Conservation (phyloP, 306 rosid genomes). For the Vicia villosa region DNA sequence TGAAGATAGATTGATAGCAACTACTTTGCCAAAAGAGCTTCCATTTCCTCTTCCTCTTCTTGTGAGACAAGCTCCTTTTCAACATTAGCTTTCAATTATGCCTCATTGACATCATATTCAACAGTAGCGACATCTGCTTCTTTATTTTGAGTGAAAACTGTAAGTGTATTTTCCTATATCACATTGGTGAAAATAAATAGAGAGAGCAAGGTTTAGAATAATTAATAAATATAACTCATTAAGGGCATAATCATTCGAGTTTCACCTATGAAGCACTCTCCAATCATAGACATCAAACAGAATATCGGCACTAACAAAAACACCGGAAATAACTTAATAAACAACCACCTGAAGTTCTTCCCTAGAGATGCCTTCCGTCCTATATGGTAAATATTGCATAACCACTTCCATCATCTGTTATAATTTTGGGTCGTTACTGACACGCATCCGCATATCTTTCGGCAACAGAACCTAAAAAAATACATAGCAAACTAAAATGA, state of each 20-base stretch:
- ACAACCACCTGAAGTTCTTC: too few relatives aligned
- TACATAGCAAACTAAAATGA: too few relatives aligned
- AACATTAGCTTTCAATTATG: conserved; percentile 80
- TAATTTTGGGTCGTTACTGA: too few relatives aligned
- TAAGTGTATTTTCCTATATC: conserved; percentile 76
- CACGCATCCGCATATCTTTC: too few relatives aligned
- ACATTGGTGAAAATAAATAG: conserved; percentile 36
- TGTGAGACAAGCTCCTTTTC: conserved; percentile 98
- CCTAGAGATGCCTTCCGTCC: too few relatives aligned
- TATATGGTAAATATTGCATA: too few relatives aligned
- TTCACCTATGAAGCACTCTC: too few relatives aligned
- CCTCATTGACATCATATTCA: conserved; percentile 54
- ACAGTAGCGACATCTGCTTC: conserved; percentile 57
- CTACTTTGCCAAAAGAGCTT: conserved; percentile 94
- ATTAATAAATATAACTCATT: conserved; percentile 1
- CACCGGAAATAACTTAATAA: too few relatives aligned
- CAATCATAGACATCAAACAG: too few relatives aligned
- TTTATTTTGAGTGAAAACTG: conserved; percentile 52
- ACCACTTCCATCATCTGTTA: too few relatives aligned
- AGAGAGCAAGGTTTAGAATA: conserved; percentile 15
- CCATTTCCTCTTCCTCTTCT: conserved; percentile 99
- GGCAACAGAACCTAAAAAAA: too few relatives aligned
- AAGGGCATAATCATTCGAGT: conserved; percentile 17
- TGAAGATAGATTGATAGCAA: conserved; percentile 34
- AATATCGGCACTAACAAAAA: too few relatives aligned